Base-by-base conservation (phyloP, 176 grass and related monocot genomes). In the Oryza punctata region DNA sequence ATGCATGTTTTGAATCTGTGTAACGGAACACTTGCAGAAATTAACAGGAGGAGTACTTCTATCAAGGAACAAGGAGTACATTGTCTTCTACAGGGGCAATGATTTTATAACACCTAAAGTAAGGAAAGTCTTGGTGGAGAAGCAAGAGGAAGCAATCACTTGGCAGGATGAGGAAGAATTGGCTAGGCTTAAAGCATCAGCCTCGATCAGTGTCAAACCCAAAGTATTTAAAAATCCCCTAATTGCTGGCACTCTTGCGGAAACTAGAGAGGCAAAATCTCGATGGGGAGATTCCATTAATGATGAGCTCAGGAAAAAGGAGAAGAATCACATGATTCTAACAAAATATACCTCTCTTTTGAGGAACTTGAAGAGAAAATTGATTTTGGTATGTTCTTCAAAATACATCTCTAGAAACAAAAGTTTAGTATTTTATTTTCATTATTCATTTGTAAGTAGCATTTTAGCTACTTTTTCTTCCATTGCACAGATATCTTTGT, bases 41-140 rank as follows among this genome's bases (percentile, higher is more conserved):
- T 94, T 98, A 83, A 98, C 96, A 84, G 96, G 95, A 83, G 95
- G 93, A 77, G 88, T 91, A 12, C 91, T 98, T 85, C n/a, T 98
- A 43, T 95, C 96, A 6, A 90, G 96, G 85, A 98, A 98, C 85
- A 95, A 95, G 72, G 96, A 98, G 65, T 98, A 90, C 76, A 89
- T 98, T 77, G 70, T 95, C 33, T 85, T 98, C 80, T 94, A 98
- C 81, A 98, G 96, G 76, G 96, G 96, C 41, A 98, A 98, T 83
- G 96, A 98, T 75, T 98, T 94, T 23, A 75, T 95, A 70, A 80
- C 76, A 3, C 91, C 93, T 78, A 90, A 88, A 93, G 73, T 98
- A 67, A 90, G 89, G 82, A 29, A 87, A 50, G 85, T 89, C 18
- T 84, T 98, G 76, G 67, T 90, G 65, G 82, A 95, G 69, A 93